Percentiles rank a stretch among this genome's conserved stretches.
These are phyloP conservation scores for Anisodus tanguticus DNA, from an alignment of 257 asterid genomes.

Conservation along the genomic window DNA sequence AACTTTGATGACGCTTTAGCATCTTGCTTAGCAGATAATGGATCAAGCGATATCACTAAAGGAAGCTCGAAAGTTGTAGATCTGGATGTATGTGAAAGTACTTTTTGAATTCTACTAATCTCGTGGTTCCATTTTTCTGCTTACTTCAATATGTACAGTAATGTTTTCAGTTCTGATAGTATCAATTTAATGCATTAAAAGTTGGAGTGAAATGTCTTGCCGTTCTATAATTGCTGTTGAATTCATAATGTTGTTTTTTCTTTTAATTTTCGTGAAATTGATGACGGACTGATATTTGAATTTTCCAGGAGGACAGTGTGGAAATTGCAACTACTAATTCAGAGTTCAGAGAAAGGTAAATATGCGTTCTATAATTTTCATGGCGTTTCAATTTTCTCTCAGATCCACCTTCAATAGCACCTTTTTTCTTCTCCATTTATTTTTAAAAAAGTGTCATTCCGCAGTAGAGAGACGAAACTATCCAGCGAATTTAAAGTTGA, in stretches of 20 bases:
- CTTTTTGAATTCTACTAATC: background rate
- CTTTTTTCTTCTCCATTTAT: background rate
- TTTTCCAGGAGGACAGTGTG: constrained; percentile 44
- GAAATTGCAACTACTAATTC: constrained; percentile 40
- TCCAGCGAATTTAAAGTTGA: constrained; percentile 38
- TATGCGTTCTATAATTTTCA: background rate
- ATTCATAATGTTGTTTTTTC: too few species aligned
- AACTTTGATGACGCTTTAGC: constrained; percentile 44
- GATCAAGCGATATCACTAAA: constrained; percentile 38
- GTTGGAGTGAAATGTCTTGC: background rate
- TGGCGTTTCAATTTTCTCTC: background rate
- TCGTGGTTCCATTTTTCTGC: background rate
- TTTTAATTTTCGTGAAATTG: background rate
- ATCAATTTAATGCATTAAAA: constrained; percentile 9
- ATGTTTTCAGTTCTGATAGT: background rate
- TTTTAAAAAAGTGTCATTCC: background rate
- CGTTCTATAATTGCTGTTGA: background rate
- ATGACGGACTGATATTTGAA: constrained; percentile 29
- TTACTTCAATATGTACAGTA: background rate
- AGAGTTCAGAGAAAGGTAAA: constrained; percentile 49
- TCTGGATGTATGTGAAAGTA: constrained; percentile 55
- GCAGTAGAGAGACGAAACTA: background rate
- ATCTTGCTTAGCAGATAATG: constrained; percentile 48
- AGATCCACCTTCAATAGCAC: background rate
- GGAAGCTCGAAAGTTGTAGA: constrained; percentile 45